Conservation (phyloP, 495 filamentous ascomycete genomes). For the Penicillium chermesinum region DNA sequence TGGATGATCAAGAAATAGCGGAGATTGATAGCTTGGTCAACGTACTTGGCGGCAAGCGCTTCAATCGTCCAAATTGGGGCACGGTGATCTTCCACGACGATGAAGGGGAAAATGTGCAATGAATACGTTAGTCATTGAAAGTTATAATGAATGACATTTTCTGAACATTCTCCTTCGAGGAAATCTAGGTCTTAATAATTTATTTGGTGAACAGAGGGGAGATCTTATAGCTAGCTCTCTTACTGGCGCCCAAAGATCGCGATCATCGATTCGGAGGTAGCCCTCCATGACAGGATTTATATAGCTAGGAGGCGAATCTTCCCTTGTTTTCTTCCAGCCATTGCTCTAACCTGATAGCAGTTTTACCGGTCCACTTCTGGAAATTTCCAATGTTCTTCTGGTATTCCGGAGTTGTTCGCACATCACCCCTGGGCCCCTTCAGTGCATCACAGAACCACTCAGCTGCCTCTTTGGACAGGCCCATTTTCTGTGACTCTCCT, state of each 20-base stretch:
- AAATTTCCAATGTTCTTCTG: neutral
- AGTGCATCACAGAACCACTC: neutral
- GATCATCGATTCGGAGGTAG: too few relatives aligned
- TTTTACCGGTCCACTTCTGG: neutral
- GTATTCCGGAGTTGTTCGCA: neutral
- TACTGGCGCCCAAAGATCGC: too few relatives aligned
- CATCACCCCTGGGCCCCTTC: neutral
- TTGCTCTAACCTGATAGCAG: neutral
- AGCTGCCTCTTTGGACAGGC: neutral
- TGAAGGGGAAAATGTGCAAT: slow-evolving; percentile 12
- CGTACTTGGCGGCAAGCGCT: slow-evolving; percentile 19
- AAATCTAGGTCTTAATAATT: too few relatives aligned
- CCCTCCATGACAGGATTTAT: too few relatives aligned
- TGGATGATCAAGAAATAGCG: slow-evolving; percentile 44
- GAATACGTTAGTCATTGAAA: neutral
- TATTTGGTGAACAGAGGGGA: too few relatives aligned
- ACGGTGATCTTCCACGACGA: slow-evolving; percentile 26
- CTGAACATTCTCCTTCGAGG: too few relatives aligned
- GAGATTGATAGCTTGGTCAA: slow-evolving; percentile 41
- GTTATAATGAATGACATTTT: too few relatives aligned
- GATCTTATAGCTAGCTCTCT: too few relatives aligned
- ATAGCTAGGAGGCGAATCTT: neutral
- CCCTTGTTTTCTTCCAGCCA: neutral
- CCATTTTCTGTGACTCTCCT: neutral
- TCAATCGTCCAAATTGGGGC: slow-evolving; percentile 28